phyloP scores from a whole-genome alignment of 805 yeast genomes.

The Candida suzukii region DNA sequence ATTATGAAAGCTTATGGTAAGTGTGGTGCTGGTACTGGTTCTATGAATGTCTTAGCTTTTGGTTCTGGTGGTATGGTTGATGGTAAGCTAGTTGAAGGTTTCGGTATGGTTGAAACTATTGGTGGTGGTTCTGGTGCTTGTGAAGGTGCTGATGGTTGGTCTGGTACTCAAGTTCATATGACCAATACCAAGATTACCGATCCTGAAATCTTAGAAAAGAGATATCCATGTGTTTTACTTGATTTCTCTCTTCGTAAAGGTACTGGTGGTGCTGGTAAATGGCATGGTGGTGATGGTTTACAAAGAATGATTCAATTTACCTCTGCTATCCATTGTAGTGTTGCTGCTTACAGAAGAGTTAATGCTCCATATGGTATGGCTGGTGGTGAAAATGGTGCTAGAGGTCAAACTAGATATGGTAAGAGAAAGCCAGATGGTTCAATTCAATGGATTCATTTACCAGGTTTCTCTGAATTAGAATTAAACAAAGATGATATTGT shows the following conservation, averaged over 20 bases:
- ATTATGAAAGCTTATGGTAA: constrained; percentile 73
- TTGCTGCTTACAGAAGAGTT: constrained; percentile 45
- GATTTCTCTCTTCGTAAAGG: constrained; percentile 36
- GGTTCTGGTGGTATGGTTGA: constrained; percentile 45
- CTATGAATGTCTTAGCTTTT: constrained; percentile 82
- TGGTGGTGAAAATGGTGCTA: constrained; percentile 46
- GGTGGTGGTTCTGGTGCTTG: constrained; percentile 53
- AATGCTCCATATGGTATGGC: constrained; percentile 47
- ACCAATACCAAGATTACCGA: constrained; percentile 38
- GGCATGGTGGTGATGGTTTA: constrained; percentile 46
- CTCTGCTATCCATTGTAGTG: constrained; percentile 32
- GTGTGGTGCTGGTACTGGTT: constrained; percentile 87
- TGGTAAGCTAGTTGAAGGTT: constrained; percentile 35
- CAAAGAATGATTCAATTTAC: constrained; percentile 41
- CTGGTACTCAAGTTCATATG: constrained; percentile 38
- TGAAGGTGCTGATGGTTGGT: constrained; percentile 35
- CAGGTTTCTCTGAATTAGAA: constrained; percentile 31
- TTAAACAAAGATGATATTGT: constrained; percentile 31
- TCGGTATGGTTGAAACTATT: constrained; percentile 49
- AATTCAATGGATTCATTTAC: constrained; percentile 25
- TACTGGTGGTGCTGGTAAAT: constrained; percentile 44
- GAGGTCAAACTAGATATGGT: constrained; percentile 34
- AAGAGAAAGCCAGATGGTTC: constrained; percentile 8
- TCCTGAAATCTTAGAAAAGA: constrained; percentile 44
- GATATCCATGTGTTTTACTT: constrained; percentile 42